Evolutionary conservation across 495 filamentous ascomycete genomes (phyloP).

Genomic region (Amorphotheca resinae): DNA sequence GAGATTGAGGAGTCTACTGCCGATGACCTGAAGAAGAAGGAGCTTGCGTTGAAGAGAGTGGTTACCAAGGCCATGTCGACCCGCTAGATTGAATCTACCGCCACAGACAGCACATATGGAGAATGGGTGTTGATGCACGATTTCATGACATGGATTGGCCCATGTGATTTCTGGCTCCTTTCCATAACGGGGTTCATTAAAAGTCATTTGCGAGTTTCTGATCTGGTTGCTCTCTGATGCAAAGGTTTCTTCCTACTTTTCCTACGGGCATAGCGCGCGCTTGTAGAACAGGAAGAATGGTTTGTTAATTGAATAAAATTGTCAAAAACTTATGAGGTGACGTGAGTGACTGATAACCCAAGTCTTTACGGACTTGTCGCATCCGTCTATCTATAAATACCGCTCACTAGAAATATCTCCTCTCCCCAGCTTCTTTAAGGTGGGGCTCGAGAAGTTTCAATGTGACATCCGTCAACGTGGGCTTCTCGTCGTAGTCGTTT

Average conservation of each 20-base stretch:
- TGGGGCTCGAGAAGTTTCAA: background rate
- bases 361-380: no score
- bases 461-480: background rate
- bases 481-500: no score
- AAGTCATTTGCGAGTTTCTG: conserved; percentile 18
- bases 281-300: conserved; percentile 22
- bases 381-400: no score
- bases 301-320: conserved; percentile 17
- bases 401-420: no score
- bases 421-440: no score
- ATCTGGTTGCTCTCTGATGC: conserved; percentile 14
- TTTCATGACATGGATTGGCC: conserved; percentile 21
- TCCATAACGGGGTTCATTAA: conserved; percentile 16
- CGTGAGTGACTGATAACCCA: no score
- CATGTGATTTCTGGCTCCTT: conserved; percentile 22
- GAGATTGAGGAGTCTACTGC: conserved; percentile 78
- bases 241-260: conserved; percentile 10
- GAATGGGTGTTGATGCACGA: conserved; percentile 19
- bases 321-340: background rate
- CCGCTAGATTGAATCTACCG: conserved; percentile 5
- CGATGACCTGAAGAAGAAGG: conserved; percentile 99
- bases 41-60: conserved; percentile 91
- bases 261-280: conserved; percentile 21
- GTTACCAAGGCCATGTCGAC: conserved; percentile 70
- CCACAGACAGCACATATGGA: conserved; percentile 8